Evolutionary conservation across 768 basidiomycete genomes (phyloP), one percentile per base, ranked within the genome.

Genomic region (Psilocybe tampanensis): DNA sequence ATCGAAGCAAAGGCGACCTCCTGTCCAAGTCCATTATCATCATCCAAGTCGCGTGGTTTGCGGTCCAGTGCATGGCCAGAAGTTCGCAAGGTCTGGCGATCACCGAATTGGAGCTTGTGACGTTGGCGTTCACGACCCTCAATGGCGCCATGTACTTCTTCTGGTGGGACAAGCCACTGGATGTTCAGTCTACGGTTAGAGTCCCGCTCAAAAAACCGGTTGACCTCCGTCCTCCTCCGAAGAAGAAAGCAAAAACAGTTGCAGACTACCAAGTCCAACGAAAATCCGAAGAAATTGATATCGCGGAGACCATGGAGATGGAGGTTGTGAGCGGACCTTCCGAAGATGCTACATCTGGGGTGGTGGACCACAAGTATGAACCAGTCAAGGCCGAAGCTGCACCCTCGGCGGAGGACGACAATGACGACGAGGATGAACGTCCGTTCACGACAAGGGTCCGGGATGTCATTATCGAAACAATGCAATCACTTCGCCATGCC

Each of bases 91-190:
- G 57, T 7, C 60, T 74, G 3, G 58, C 67, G 9, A 47, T 70
- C 9, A 70, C 69, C 2, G 65, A 70, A 22, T 64, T 76, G 12
- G 72, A 76, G 54, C 53, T 74, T 12, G 55, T 63, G n/a, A 76
- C 75, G 0, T 15, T 72, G 43, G 70, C 70, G 0, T 69, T 71
- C 39, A 70, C 68, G 3, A 51, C 66, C 3, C 51, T 73, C 18
- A 72, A 66, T 41, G 55, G 64, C 8, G 43, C 67, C n/a, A 68
- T 60, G 41, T 74, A 70, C 55, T 24, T 49, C 1, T 51, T 71
- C 8, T 75, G 75, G 74, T 74, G 69, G 73, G 44, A 64, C 24
- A 76, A 76, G 55, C 75, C 74, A 0, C 64, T 70, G 11, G 65
- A 70, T 54, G 66, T 74, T 1, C 54, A 53, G 3, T 47, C 53